A percentile compares a stretch with the other conserved stretches of the same genome.
Conservation (phyloP, 306 rosid genomes). For the Lupinus albus region DNA sequence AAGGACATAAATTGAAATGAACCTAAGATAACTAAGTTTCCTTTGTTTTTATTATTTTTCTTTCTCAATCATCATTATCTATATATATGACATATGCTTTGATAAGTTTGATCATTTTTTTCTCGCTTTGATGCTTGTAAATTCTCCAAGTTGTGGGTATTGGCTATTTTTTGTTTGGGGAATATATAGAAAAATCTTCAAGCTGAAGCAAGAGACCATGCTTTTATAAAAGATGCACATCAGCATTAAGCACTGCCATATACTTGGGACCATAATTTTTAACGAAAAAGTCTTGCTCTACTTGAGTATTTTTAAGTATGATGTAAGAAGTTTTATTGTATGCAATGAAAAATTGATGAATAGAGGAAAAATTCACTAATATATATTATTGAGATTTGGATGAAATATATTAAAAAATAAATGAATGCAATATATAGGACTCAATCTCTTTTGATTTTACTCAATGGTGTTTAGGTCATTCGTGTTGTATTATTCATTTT, state of each 20-base stretch:
- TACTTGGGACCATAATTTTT: neutral
- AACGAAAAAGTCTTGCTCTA: too few species aligned
- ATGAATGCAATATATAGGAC: too few species aligned
- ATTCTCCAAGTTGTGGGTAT: conserved; percentile 66
- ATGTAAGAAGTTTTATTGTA: too few species aligned
- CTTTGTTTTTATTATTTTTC: conserved; percentile 11
- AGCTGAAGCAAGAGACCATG: conserved; percentile 54
- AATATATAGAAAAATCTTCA: conserved; percentile 58
- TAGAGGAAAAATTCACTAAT: too few species aligned
- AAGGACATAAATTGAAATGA: conserved; percentile 55
- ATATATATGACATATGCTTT: conserved; percentile 61
- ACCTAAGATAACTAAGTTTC: conserved; percentile 42
- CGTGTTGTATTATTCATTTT: too few species aligned
- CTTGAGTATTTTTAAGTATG: too few species aligned
- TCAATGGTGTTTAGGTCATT: too few species aligned
- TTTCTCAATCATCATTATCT: conserved; percentile 48
- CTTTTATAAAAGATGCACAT: conserved; percentile 42
- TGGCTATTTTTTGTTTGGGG: conserved; percentile 51
- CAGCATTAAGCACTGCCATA: conserved; percentile 24
- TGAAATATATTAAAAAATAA: too few species aligned
- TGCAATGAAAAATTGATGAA: too few species aligned
- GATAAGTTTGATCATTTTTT: conserved; percentile 51
- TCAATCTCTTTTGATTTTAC: too few species aligned
- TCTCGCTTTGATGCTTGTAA: conserved; percentile 36
- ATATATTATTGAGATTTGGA: too few species aligned